A percentile compares a stretch with the other conserved stretches of the same genome.
Evolutionary conservation across 495 filamentous ascomycete genomes (phyloP).

Genomic region (Diplogelasinospora grovesii): DNA sequence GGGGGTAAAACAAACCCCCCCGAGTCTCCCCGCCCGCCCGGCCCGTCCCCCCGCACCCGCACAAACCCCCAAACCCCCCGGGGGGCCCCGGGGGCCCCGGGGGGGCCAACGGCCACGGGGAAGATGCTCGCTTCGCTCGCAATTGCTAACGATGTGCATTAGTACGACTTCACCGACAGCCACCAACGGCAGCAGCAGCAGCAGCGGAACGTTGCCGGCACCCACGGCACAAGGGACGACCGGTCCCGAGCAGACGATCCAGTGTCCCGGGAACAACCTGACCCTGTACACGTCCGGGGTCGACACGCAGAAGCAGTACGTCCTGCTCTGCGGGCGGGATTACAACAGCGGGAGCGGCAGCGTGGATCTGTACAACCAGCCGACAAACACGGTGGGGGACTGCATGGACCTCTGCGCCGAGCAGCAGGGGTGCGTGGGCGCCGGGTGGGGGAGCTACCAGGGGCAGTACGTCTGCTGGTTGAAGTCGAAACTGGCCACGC

Average conservation of each 20-base stretch:
- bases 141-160: too few species aligned
- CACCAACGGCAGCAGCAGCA: constrained; percentile 1
- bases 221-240: constrained; percentile 8
- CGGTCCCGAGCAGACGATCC: constrained; percentile 4
- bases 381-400: constrained; percentile 14
- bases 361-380: constrained; percentile 19
- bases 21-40: too few species aligned
- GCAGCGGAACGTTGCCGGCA: constrained; percentile 6
- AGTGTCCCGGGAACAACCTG: constrained; percentile 28
- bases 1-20: too few species aligned
- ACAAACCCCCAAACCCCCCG: too few species aligned
- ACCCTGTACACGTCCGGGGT: constrained; percentile 23
- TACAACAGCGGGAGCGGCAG: constrained; percentile 23
- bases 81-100: too few species aligned
- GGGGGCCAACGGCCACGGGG: too few species aligned
- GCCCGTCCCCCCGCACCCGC: too few species aligned
- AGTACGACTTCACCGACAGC: too few species aligned
- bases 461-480: constrained; percentile 37
- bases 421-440: constrained; percentile 22
- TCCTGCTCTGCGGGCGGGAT: constrained; percentile 31
- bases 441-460: constrained; percentile 25
- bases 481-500: constrained; percentile 48
- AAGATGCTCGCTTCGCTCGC: too few species aligned
- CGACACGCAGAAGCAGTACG: constrained; percentile 12
- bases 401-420: constrained; percentile 28